Percentiles rank a stretch among this genome's conserved stretches.
Evolutionary conservation across 345 rosid species (phyloP).

Genomic region (Salix caprea): DNA sequence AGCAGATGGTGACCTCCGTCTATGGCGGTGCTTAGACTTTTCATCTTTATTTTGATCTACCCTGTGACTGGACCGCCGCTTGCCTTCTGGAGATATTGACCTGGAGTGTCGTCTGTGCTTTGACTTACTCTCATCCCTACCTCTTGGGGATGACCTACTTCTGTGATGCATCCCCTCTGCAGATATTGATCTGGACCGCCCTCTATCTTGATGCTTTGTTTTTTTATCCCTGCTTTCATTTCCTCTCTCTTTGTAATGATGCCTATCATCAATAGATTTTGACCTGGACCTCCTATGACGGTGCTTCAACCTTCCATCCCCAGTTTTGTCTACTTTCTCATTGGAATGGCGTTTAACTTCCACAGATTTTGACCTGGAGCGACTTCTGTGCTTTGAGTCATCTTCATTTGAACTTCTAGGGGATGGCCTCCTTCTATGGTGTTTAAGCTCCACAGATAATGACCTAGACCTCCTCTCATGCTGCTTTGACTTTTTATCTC

Average conservation of each 20-base stretch:
- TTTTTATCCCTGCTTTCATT: constrained; percentile 43
- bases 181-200: constrained; percentile 62
- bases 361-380: constrained; percentile 53
- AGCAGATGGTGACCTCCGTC: constrained; percentile 43
- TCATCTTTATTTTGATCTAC: constrained; percentile 34
- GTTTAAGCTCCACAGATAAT: constrained; percentile 42
- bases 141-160: constrained; percentile 50
- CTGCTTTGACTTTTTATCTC: constrained; percentile 38
- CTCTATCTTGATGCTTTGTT: constrained; percentile 53
- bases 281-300: constrained; percentile 64
- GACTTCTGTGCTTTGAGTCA: constrained; percentile 41
- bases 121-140: constrained; percentile 45
- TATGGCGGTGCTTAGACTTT: constrained; percentile 42
- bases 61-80: constrained; percentile 36
- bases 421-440: constrained; percentile 33
- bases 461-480: constrained; percentile 51
- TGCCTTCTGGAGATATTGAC: constrained; percentile 51
- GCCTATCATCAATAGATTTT: constrained; percentile 55
- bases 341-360: constrained; percentile 28
- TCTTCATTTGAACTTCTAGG: constrained; percentile 39
- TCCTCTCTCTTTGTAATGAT: constrained; percentile 35
- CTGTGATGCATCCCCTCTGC: constrained; percentile 45
- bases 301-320: constrained; percentile 38
- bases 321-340: constrained; percentile 38
- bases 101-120: constrained; percentile 48